A percentile compares a stretch with the other conserved stretches of the same genome.
Evolutionary conservation across 441 rosid species (phyloP).

Genomic region (Euphorbia corollata): DNA sequence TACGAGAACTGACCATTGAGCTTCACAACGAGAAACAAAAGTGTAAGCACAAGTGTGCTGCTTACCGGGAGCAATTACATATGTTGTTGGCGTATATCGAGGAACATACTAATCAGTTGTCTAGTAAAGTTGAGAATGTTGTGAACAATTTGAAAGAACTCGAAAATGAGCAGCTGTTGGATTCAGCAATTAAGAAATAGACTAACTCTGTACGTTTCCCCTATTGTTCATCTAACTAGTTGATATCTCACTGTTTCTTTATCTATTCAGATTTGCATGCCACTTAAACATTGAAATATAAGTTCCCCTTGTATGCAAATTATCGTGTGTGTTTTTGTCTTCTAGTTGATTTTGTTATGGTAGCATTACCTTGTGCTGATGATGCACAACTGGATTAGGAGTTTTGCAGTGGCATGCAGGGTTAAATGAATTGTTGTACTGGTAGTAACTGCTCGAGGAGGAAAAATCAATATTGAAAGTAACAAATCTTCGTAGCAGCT

Average conservation of each 20-base stretch:
- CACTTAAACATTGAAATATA: neutral
- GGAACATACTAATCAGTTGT: slow-evolving; percentile 42
- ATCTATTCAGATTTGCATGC: neutral
- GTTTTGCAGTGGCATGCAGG: no score
- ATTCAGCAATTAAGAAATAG: slow-evolving; percentile 20
- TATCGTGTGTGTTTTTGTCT: neutral
- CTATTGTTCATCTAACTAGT: neutral
- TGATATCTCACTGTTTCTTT: neutral
- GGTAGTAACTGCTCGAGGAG: no score
- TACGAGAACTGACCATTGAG: slow-evolving; percentile 38
- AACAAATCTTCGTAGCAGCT: neutral
- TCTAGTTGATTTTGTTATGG: neutral
- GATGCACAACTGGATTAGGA: no score
- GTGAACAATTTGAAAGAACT: slow-evolving; percentile 38
- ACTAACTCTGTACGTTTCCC: slow-evolving; percentile 5
- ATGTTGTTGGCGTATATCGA: slow-evolving; percentile 33
- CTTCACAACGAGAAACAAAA: slow-evolving; percentile 41
- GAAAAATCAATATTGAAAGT: no score
- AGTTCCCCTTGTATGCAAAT: neutral
- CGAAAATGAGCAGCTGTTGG: slow-evolving; percentile 28
- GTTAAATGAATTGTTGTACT: no score
- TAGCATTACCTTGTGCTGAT: no score
- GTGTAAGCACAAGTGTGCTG: slow-evolving; percentile 38
- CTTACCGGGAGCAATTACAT: slow-evolving; percentile 34
- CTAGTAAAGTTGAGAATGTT: slow-evolving; percentile 34